Base-by-base conservation (phyloP, 163 green algal species). In the Chlorella variabilis region DNA sequence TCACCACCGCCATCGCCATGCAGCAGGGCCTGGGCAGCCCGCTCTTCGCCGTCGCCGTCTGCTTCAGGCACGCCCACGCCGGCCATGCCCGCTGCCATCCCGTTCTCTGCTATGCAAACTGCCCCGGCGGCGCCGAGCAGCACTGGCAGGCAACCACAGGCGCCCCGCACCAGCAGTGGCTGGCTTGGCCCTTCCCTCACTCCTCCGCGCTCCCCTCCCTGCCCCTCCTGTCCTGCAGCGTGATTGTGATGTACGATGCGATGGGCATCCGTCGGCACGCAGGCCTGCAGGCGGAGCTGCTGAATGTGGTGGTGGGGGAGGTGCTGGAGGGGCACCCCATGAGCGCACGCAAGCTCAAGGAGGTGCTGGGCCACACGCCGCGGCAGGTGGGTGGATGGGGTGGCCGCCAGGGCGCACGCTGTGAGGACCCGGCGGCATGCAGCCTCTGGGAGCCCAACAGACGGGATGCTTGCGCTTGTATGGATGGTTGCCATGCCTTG, bases 161-260 rank as follows among this genome's bases (percentile, higher is more conserved):
- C n/a, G n/a, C n/a, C n/a, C n/a, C n/a, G n/a, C n/a, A n/a, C n/a
- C n/a, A n/a, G n/a, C n/a, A n/a, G n/a, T n/a, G n/a, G n/a, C n/a
- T n/a, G n/a, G n/a, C n/a, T n/a, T n/a, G n/a, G n/a, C n/a, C n/a
- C n/a, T n/a, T n/a, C n/a, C n/a, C n/a, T n/a, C n/a, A n/a, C n/a
- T n/a, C n/a, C n/a, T n/a, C n/a, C n/a, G n/a, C n/a, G n/a, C n/a
- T n/a, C n/a, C n/a, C 29, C n/a, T 45, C 0, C 49, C 33, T 23
- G 0, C 17, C 17, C 4, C 17, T 23, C 11, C 59, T 38, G 17
- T 29, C 27, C 34, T 80, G 73, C 73, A 80, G 87, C 63, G 78
- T 94, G 23, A 96, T 98, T 48, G 94, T 98, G 27, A 98, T 98
- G 95, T 98, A 98, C 80, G 95, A 98, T 85, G 95, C 95, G 1